These are phyloP conservation scores for Ziziphus jujuba DNA, from an alignment of 306 rosid species.

Conservation along the genomic window DNA sequence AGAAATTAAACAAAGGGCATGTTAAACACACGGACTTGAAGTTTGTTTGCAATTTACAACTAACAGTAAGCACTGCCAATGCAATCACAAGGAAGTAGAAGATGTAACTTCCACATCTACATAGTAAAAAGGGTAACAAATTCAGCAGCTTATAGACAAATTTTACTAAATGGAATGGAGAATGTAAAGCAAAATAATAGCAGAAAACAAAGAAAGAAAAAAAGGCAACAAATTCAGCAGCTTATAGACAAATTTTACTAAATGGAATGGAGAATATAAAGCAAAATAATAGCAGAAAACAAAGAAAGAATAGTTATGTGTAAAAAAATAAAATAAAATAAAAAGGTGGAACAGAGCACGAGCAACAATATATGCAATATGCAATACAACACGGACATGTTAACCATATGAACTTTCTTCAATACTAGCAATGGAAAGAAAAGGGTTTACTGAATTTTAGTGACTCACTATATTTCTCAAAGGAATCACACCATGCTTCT, in stretches of 20 bases:
- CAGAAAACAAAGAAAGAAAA: too few relatives aligned
- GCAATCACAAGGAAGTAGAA: too few relatives aligned
- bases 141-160: neutral
- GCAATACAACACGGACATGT: conserved; percentile 1
- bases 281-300: neutral
- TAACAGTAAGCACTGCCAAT: too few relatives aligned
- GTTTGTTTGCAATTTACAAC: too few relatives aligned
- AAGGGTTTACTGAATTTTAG: conserved; percentile 6
- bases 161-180: neutral
- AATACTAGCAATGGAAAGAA: neutral
- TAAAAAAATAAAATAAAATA: neutral
- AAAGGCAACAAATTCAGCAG: too few relatives aligned
- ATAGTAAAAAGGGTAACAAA: too few relatives aligned
- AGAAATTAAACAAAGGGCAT: too few relatives aligned
- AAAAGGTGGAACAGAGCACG: neutral
- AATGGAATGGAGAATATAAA: neutral
- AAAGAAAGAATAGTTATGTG: neutral
- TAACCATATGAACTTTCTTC: neutral
- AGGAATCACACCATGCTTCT: conserved; percentile 40
- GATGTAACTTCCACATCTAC: too few relatives aligned
- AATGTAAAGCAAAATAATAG: neutral
- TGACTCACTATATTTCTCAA: conserved; percentile 45
- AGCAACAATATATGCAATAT: neutral
- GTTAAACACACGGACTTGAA: too few relatives aligned
- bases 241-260: neutral